Percentiles rank a stretch among this genome's conserved stretches.
Conservation (phyloP, 352 stramenopile genomes). For the Globisporangium cederbergense region DNA sequence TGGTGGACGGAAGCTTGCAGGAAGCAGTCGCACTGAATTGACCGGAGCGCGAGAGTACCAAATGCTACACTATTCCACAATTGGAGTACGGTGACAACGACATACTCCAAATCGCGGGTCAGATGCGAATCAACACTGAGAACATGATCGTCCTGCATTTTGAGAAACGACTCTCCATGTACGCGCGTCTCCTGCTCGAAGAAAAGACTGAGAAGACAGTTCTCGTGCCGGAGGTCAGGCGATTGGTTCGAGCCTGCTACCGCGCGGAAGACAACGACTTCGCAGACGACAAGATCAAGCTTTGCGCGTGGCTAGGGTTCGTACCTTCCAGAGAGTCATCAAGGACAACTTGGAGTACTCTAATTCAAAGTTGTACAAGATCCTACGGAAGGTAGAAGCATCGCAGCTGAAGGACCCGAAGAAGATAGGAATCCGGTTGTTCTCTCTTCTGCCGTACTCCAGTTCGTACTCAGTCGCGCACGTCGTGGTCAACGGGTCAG, state of each 20-base stretch:
- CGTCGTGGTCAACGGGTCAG: slow-evolving; percentile 13
- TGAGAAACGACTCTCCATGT: slow-evolving; percentile 9
- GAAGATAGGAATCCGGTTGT: slow-evolving; percentile 3
- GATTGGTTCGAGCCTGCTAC: no score
- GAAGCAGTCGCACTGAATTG: no score
- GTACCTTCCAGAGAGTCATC: slow-evolving; percentile 9
- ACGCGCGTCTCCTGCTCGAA: background rate
- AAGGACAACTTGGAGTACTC: slow-evolving; percentile 8
- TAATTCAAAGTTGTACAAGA: slow-evolving; percentile 11
- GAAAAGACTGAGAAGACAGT: no score
- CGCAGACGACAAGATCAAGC: background rate
- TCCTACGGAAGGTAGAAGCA: background rate
- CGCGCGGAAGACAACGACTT: background rate
- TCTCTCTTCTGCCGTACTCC: slow-evolving; percentile 11
- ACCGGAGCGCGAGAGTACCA: no score
- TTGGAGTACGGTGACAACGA: no score
- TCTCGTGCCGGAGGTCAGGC: no score
- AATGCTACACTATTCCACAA: no score
- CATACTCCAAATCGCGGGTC: background rate
- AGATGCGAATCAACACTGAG: slow-evolving; percentile 12
- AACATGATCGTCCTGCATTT: slow-evolving; percentile 14
- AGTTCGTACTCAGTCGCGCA: background rate
- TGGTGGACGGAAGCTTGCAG: no score
- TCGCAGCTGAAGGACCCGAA: background rate
- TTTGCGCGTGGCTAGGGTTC: background rate